phyloP scores from a whole-genome alignment of 441 rosid genomes.

The Adansonia grandidieri region DNA sequence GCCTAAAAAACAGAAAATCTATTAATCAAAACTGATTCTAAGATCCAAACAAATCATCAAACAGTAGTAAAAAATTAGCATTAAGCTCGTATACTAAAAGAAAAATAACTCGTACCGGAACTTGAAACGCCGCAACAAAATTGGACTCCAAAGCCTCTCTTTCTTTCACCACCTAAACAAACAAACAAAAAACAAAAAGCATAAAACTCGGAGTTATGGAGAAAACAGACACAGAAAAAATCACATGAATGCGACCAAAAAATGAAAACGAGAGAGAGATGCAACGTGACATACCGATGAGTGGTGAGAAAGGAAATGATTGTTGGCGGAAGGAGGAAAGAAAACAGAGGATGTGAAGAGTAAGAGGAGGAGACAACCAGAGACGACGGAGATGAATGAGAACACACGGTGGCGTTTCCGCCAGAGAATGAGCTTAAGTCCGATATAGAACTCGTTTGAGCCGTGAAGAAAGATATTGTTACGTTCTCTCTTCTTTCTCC shows the following conservation, averaged over 20 bases:
- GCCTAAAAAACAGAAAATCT: conserved; percentile 37
- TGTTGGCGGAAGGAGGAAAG: conserved; percentile 39
- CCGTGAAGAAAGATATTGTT: conserved; percentile 27
- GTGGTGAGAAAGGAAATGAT: conserved; percentile 26
- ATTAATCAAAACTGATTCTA: conserved; percentile 10
- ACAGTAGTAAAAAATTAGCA: neutral
- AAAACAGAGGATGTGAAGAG: conserved; percentile 46
- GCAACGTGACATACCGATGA: conserved; percentile 22
- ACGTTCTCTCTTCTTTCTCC: conserved; percentile 48
- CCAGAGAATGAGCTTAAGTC: conserved; percentile 45
- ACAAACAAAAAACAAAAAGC: neutral
- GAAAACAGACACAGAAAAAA: neutral
- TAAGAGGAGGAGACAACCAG: conserved; percentile 56
- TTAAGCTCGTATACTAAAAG: neutral
- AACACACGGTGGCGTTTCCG: conserved; percentile 56
- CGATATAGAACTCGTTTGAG: conserved; percentile 32
- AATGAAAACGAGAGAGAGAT: neutral
- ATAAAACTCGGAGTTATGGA: neutral
- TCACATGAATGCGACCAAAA: neutral
- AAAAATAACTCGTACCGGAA: conserved; percentile 39
- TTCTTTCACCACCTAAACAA: conserved; percentile 17
- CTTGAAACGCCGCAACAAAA: conserved; percentile 33
- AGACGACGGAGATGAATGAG: conserved; percentile 54
- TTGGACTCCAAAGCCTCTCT: conserved; percentile 29
- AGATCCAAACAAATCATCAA: conserved; percentile 10